These are phyloP conservation scores for Geotrichum fermentans DNA, from an alignment of 1,139 yeast genomes.

Conservation along the genomic window DNA sequence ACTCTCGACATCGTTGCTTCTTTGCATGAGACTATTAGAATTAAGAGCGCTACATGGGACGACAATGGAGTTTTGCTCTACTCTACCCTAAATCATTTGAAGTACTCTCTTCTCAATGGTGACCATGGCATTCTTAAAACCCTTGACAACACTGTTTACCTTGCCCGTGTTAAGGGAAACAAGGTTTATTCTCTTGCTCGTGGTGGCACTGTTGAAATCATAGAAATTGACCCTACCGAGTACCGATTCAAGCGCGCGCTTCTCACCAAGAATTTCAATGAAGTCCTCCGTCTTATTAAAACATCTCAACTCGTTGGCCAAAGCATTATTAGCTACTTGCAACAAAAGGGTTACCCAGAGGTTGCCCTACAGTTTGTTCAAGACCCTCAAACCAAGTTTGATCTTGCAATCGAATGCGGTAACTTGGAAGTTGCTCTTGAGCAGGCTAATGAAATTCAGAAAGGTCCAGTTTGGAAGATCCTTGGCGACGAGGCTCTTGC, in stretches of 20 bases:
- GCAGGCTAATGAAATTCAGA: conserved; percentile 77
- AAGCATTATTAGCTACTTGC: conserved; percentile 90
- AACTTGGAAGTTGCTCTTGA: conserved; percentile 80
- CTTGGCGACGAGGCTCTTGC: conserved; percentile 80
- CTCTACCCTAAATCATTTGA: conserved; percentile 92
- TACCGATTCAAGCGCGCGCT: conserved; percentile 92
- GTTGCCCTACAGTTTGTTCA: conserved; percentile 92
- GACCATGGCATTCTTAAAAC: conserved; percentile 94
- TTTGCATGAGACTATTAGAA: conserved; percentile 93
- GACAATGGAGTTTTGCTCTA: conserved; percentile 86
- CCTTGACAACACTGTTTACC: conserved; percentile 82
- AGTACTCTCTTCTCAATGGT: conserved; percentile 88
- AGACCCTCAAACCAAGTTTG: conserved; percentile 94
- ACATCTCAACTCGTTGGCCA: conserved; percentile 93
- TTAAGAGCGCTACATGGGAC: conserved; percentile 98
- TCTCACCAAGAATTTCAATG: conserved; percentile 83
- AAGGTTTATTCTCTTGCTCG: conserved; percentile 79
- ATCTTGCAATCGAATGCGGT: conserved; percentile 90
- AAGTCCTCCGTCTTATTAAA: conserved; percentile 83
- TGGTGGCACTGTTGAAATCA: conserved; percentile 73
- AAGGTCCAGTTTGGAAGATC: conserved; percentile 68
- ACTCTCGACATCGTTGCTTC: conserved; percentile 75
- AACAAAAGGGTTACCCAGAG: conserved; percentile 86
- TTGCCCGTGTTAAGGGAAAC: conserved; percentile 65
- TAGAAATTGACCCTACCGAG: conserved; percentile 90